Base-by-base conservation (phyloP, 345 rosid genomes). In the Angophora floribunda region DNA sequence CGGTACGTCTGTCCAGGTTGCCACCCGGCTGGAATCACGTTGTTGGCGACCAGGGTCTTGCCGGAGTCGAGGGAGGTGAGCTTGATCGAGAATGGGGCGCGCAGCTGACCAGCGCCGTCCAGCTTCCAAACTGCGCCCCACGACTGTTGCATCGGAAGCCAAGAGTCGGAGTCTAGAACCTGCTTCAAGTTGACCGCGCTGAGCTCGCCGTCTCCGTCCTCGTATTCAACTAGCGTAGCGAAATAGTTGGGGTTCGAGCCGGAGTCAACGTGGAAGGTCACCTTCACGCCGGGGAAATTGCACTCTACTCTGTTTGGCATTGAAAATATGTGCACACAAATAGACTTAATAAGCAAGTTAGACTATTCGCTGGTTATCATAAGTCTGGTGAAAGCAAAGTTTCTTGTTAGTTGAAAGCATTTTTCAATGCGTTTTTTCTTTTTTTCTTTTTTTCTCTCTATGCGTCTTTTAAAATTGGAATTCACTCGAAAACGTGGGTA, bases 41-140 rank as follows among this genome's bases (percentile, higher is more conserved):
- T 86, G 7, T 79, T 51, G 15, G 96, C 96, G 1, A 91, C 92
- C 17, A 94, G 4, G 75, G 90, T 88, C 85, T 91, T 59, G 13
- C 89, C 86, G 14, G 95, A 91, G 11, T 90, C 88, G 16, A 65
- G 87, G 0, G 93, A 87, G 53, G 98, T 94, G 82, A 96, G 63
- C 87, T 90, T 88, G 84, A 97, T 79, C 14, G 97, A 95, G n/a
- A 97, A 87, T 9, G 99, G 97, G 5, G 94, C 93, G 2, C 70
- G 90, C 82, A 96, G 86, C 19, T 89, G 51, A 2, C 96, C 93
- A 26, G 94, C 93, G 0, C 90, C 63, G 86, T 93, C 86, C 13
- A 94, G 91, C 51, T 91, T 90, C 99, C 97, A 96, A 67, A 92
- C 90, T 4, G 96, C 96, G 44, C 98, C 98, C 95, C 93, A 94